Conservation (phyloP, 345 rosid genomes). For the Citrus glauca region DNA sequence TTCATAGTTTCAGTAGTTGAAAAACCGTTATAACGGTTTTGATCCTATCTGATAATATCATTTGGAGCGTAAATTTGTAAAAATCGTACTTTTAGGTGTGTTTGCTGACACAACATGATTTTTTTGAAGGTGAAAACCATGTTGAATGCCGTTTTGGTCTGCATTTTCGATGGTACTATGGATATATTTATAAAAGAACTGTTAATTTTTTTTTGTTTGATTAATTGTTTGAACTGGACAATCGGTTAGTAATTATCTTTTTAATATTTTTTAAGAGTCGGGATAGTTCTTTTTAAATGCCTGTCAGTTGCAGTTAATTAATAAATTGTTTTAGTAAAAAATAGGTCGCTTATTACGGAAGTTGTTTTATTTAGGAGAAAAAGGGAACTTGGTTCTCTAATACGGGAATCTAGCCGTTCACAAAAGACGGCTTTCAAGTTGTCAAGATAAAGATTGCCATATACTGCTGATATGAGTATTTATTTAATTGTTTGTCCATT, state of each 20-base stretch:
- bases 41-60: not conserved
- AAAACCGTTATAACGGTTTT: not conserved
- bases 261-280: not conserved
- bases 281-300: not conserved
- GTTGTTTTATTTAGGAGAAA: not conserved
- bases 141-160: not conserved
- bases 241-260: not conserved
- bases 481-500: not conserved
- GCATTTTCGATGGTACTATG: not conserved
- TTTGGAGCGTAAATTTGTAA: not conserved
- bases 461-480: no score
- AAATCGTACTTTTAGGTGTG: not conserved
- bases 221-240: not conserved
- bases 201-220: not conserved
- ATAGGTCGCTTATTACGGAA: not conserved
- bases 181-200: not conserved
- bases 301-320: not conserved
- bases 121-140: not conserved
- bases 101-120: not conserved
- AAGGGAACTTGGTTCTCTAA: not conserved
- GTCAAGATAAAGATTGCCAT: not conserved
- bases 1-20: not conserved
- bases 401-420: not conserved
- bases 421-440: not conserved
- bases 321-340: not conserved